Base-by-base conservation (phyloP, 805 yeast species). In the Peterozyma toletana region DNA sequence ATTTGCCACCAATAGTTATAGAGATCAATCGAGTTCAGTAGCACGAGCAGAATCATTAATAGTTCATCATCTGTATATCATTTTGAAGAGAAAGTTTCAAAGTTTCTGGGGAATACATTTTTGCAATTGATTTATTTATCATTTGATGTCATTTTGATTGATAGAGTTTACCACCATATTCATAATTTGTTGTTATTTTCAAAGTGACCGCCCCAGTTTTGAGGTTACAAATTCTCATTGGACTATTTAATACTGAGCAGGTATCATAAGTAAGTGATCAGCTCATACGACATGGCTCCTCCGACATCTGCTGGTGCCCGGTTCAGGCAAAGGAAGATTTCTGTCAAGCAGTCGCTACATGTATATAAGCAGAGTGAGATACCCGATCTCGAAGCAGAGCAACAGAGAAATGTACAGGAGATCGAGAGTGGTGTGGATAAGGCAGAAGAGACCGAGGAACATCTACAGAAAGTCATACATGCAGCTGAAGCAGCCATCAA, bases 391-490 rank as follows among this genome's bases (percentile, higher is more conserved):
- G 96, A 89, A 49, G 76, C 80, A 21, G 86, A 79, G 44, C 85
- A 81, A 53, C 95, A 85, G 60, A 78, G 98, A 37, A 96, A 91
- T 50, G 65, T 86, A 30, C 88, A 87, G 55, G 87, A 88, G 48
- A 77, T 93, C 37, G 99, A 93, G 56, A 91, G 98, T 6, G 99
- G 99, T 64, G 99, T 93, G 36, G 99, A 93, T 57, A 93, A 93
- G 60, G 88, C 86, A 53, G 99, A 93, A 63, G 99, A 93, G 63
- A 96, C 88, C 54, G 99, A 93, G 62, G 93, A 86, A 36, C 99
- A 93, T 75, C 71, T 93, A 49, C 96, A 91, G 60, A 87, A 84
- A 50, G 96, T 90, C 40, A 83, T 93, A 51, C 80, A 81, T 62
- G 91, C 91, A 11, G 78, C 88, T 2, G 83, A 80, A 42, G 78